Base-by-base conservation (phyloP, 2,329 filamentous ascomycete species). In the Fusarium sp. region DNA sequence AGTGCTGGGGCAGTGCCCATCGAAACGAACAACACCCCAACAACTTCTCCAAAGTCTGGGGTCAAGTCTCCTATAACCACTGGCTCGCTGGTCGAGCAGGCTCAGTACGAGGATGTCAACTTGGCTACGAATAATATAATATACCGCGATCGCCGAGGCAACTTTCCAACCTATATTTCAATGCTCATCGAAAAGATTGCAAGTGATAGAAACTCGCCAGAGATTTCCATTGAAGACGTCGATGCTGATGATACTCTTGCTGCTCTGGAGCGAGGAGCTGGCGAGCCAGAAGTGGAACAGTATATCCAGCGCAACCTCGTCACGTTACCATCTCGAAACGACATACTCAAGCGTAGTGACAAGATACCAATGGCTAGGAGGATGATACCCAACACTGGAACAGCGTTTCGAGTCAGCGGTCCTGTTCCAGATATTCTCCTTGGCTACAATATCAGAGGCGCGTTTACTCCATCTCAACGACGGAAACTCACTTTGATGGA, bases 391-490 rank as follows among this genome's bases (percentile, higher is more conserved):
- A n/a, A 41, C 4, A 24, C 20, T 6, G 24, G 16, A 4, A 46
- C 40, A 2, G 27, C 40, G 3, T 45, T 27, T 25, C 55, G 29
- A 25, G 18, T 67, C 22, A 67, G 61, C 4, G 41, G 37, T 2
- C 61, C 64, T 1, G 41, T 56, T 22, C 64, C 64, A 4, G 56
- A 56, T 13, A 16, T 67, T 8, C 45, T 67, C 1, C 60, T 56
- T 16, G 61, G 64, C 2, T 67, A 67, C 48, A 60, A 60, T 8
- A 4, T 12, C 10, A 24, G 34, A 18, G 24, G 10, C 16, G 61
- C 44, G 0, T 61, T 67, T 5, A 18, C 22, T 6, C 6, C 9
- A 0, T 3, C 3, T 4, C 57, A 67, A 6, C 30, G 52, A 12
- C 45, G 12, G 0, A 44, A 49, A 3, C 51, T 67, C n/a, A 9